Conservation (phyloP, 192 early-diverging fungal species). For the Backusella psychrophila region DNA sequence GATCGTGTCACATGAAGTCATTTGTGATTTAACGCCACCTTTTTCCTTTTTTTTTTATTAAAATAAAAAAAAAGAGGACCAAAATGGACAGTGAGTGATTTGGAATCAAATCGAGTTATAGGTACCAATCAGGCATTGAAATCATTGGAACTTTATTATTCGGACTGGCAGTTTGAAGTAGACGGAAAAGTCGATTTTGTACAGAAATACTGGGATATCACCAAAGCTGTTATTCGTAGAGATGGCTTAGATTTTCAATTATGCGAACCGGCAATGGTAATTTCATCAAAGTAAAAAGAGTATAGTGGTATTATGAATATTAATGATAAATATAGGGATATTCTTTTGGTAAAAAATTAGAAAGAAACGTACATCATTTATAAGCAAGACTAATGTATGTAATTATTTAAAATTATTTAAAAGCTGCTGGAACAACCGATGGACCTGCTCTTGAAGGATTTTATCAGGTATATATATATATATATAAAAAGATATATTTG, state of each 20-base stretch:
- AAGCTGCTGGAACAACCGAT: constrained; percentile 54
- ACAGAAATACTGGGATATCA: constrained; percentile 25
- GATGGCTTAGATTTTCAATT: constrained; percentile 6
- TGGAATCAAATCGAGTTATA: constrained; percentile 30
- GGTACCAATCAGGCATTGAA: constrained; percentile 27
- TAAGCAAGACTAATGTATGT: not conserved
- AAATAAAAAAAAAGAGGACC: constrained; percentile 14
- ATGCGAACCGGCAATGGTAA: constrained; percentile 33
- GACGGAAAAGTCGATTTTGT: constrained; percentile 21
- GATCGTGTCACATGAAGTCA: no score
- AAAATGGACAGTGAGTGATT: constrained; percentile 18
- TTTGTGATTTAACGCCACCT: not conserved
- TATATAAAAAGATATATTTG: not conserved
- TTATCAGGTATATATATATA: constrained; percentile 11
- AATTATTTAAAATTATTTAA: constrained; percentile 12
- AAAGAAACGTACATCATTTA: not conserved
- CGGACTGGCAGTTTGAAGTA: not conserved
- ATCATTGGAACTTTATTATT: constrained; percentile 17
- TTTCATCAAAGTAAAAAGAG: not conserved
- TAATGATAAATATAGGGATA: constrained; percentile 40
- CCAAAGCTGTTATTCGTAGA: not conserved
- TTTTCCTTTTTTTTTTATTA: not conserved
- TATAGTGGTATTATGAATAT: constrained; percentile 20
- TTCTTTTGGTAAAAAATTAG: constrained; percentile 13
- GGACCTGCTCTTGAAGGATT: constrained; percentile 37